Conservation (phyloP, 148 eudicot genomes). For the Rhododendron williamsianum region DNA sequence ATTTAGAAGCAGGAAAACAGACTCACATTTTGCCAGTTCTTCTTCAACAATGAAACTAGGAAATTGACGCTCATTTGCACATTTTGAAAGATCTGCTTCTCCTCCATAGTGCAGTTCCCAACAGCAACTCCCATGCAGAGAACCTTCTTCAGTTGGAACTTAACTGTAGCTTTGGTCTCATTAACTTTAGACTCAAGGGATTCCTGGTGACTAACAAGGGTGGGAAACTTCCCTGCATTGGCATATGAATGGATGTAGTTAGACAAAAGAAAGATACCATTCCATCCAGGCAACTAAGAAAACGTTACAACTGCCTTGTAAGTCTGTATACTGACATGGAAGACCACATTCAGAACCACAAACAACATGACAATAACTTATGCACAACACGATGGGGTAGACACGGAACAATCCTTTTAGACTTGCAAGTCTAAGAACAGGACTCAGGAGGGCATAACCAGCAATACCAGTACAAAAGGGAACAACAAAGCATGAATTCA, state of each 20-base stretch:
- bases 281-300: background rate
- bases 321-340: background rate
- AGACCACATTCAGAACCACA: background rate
- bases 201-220: conserved; percentile 68
- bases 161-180: conserved; percentile 62
- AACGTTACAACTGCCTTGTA: background rate
- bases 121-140: conserved; percentile 85
- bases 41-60: conserved; percentile 65
- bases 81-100: conserved; percentile 67
- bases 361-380: background rate
- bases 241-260: conserved; percentile 1
- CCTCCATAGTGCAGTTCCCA: conserved; percentile 64
- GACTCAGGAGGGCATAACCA: background rate
- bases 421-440: background rate
- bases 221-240: conserved; percentile 62
- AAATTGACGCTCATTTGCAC: conserved; percentile 79
- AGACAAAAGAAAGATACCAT: background rate
- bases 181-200: conserved; percentile 56
- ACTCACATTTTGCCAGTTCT: conserved; percentile 78
- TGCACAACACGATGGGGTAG: background rate
- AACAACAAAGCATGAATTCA: background rate
- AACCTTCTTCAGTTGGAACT: conserved; percentile 72
- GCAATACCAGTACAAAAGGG: too few relatives aligned
- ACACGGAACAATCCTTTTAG: background rate
- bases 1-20: background rate